These are phyloP conservation scores for Santalum album DNA, from an alignment of 164 flowering plant species.

Conservation along the genomic window DNA sequence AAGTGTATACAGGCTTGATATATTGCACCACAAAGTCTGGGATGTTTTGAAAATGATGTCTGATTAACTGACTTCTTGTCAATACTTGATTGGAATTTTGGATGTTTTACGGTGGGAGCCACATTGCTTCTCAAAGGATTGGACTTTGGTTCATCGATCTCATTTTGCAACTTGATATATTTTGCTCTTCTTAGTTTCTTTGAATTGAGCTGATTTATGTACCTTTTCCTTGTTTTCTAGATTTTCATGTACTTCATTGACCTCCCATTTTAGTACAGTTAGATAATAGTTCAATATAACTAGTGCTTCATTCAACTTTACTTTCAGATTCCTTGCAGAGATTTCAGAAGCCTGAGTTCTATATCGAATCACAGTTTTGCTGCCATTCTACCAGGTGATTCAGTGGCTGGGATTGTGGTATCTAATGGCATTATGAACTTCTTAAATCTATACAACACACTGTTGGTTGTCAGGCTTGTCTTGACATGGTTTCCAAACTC, in stretches of 20 bases:
- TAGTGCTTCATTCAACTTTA: conserved; percentile 5
- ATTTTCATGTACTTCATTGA: background rate
- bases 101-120: no score
- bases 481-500: conserved; percentile 96
- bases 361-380: conserved; percentile 59
- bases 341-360: conserved; percentile 17
- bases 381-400: conserved; percentile 86
- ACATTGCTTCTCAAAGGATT: no score
- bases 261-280: background rate
- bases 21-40: no score
- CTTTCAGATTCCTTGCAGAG: conserved; percentile 42
- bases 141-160: no score
- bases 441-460: conserved; percentile 75
- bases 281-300: background rate
- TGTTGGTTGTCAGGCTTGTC: conserved; percentile 79
- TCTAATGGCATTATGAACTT: conserved; percentile 74
- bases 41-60: no score
- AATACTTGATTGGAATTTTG: no score
- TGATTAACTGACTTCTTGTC: no score
- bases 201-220: no score
- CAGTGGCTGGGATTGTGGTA: conserved; percentile 86
- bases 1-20: no score
- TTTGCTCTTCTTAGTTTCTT: no score
- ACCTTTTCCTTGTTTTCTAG: background rate
- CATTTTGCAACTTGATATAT: no score